These are phyloP conservation scores for Termitomyces bulborhizus DNA, from an alignment of 768 basidiomycete genomes.

Conservation along the genomic window DNA sequence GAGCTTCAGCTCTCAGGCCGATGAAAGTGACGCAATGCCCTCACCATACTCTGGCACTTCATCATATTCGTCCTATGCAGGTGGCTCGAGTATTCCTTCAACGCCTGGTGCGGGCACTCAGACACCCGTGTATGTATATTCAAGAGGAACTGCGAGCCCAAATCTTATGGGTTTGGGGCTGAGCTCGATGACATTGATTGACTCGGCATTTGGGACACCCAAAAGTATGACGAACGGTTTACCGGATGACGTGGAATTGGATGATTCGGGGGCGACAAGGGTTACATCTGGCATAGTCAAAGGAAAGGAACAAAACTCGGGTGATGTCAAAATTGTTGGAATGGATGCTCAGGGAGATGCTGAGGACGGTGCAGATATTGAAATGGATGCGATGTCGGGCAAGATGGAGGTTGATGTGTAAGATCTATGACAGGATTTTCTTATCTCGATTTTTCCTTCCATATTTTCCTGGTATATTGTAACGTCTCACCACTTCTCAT, in stretches of 20 bases:
- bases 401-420: slow-evolving; percentile 25
- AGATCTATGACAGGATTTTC: neutral
- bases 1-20: slow-evolving; percentile 12
- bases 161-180: slow-evolving; percentile 23
- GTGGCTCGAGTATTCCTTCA: slow-evolving; percentile 27
- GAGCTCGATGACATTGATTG: slow-evolving; percentile 12
- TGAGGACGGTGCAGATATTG: slow-evolving; percentile 3
- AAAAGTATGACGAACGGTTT: slow-evolving; percentile 16
- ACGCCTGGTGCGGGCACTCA: slow-evolving; percentile 24
- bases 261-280: neutral
- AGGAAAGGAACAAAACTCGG: slow-evolving; percentile 15
- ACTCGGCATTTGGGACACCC: slow-evolving; percentile 20
- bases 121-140: slow-evolving; percentile 13
- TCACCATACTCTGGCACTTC: slow-evolving; percentile 23
- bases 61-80: slow-evolving; percentile 18
- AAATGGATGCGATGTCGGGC: slow-evolving; percentile 6
- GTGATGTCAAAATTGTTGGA: slow-evolving; percentile 22
- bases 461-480: neutral
- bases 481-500: neutral
- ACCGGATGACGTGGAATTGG: slow-evolving; percentile 14
- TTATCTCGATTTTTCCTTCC: neutral
- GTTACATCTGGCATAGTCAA: slow-evolving; percentile 5
- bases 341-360: slow-evolving; percentile 13
- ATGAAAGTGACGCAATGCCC: slow-evolving; percentile 18
- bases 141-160: slow-evolving; percentile 15